These are phyloP conservation scores for Phytopythium montanum DNA, from an alignment of 352 stramenopile genomes.

Conservation along the genomic window DNA sequence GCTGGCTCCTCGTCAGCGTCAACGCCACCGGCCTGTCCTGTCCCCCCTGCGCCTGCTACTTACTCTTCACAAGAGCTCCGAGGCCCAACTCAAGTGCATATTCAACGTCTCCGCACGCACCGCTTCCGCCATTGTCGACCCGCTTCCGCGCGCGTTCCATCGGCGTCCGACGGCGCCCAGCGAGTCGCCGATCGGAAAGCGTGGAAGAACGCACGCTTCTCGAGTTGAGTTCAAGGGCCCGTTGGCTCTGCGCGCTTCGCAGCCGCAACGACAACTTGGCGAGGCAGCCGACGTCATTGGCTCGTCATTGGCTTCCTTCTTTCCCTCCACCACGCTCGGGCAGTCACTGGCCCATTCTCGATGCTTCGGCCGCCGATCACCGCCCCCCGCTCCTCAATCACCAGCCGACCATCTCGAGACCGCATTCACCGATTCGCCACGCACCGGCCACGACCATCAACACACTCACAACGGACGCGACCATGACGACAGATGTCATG, in stretches of 20 bases:
- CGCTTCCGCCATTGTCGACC: neutral
- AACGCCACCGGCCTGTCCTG: neutral
- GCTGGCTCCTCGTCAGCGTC: neutral
- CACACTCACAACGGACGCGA: neutral
- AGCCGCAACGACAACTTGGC: neutral
- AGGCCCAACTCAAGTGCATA: no score
- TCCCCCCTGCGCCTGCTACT: no score
- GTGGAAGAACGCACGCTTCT: neutral
- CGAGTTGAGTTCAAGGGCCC: neutral
- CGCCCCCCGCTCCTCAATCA: neutral
- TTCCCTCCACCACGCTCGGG: neutral
- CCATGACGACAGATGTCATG: neutral
- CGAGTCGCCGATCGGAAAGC: neutral
- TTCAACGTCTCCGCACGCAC: neutral
- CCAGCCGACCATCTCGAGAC: neutral
- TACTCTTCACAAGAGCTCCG: no score
- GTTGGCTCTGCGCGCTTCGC: neutral
- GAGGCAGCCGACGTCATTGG: neutral
- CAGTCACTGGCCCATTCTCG: neutral
- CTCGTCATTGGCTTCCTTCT: neutral
- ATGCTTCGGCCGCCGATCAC: neutral
- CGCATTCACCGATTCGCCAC: slow-evolving; percentile 6
- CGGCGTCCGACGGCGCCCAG: neutral
- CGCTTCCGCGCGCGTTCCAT: neutral
- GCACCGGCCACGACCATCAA: neutral